These are phyloP conservation scores for Erodium moschatum DNA, from an alignment of 441 rosid species.

Conservation along the genomic window DNA sequence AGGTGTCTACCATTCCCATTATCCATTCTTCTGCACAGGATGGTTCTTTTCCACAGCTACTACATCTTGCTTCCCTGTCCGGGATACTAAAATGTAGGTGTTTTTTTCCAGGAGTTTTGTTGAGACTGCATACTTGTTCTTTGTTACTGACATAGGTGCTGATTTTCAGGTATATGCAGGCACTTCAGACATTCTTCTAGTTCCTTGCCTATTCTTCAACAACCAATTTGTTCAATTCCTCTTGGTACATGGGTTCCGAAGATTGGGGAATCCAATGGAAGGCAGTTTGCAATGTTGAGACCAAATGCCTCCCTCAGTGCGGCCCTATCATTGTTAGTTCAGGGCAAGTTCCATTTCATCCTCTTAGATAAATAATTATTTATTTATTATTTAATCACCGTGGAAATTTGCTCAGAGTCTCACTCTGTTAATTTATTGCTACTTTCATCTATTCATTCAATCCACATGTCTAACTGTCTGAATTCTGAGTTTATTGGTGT, in stretches of 20 bases:
- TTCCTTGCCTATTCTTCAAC: constrained; percentile 49
- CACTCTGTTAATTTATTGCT: constrained; percentile 7
- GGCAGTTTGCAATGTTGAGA: constrained; percentile 48
- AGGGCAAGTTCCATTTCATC: constrained; percentile 33
- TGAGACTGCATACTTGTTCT: not conserved
- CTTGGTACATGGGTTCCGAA: constrained; percentile 55
- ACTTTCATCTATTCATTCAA: not conserved
- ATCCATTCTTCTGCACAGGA: constrained; percentile 42
- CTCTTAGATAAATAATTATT: too few species aligned
- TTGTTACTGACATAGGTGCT: constrained; percentile 23
- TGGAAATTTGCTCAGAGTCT: not conserved
- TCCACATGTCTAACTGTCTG: not conserved
- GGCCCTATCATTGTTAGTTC: constrained; percentile 46
- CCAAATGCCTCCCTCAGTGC: constrained; percentile 50
- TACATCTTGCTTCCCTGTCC: constrained; percentile 54
- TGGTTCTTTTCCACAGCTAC: constrained; percentile 51
- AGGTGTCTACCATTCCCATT: constrained; percentile 44
- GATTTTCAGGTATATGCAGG: constrained; percentile 50
- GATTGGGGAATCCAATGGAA: constrained; percentile 47
- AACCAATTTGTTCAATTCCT: constrained; percentile 39
- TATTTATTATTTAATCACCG: not conserved
- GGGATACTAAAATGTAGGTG: constrained; percentile 54
- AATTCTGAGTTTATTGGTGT: not conserved
- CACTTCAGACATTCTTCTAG: constrained; percentile 47
- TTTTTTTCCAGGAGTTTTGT: constrained; percentile 18